phyloP scores from a whole-genome alignment of 768 basidiomycete genomes.

The Agaricus sinodeliciosus region DNA sequence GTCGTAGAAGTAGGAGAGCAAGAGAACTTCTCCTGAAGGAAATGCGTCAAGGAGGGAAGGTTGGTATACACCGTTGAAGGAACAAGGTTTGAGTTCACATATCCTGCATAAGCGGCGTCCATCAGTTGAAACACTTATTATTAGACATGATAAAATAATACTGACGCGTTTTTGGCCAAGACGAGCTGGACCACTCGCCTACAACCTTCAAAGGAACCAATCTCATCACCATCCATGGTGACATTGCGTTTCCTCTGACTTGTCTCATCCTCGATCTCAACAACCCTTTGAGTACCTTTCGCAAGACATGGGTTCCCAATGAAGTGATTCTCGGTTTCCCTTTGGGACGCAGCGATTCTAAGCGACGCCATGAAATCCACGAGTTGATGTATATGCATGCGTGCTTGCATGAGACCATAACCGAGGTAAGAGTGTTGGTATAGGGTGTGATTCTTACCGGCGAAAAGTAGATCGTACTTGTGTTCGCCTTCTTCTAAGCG shows the following conservation, averaged over 20 bases:
- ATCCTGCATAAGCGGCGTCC: slow-evolving; percentile 35
- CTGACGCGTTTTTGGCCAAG: slow-evolving; percentile 91
- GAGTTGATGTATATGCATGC: slow-evolving; percentile 79
- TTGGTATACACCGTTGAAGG: slow-evolving; percentile 97
- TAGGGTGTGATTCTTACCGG: slow-evolving; percentile 60
- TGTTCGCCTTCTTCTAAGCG: slow-evolving; percentile 75
- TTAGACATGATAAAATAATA: slow-evolving; percentile 15
- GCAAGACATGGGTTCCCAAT: slow-evolving; percentile 83
- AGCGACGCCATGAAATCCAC: slow-evolving; percentile 78
- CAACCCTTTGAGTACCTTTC: slow-evolving; percentile 49
- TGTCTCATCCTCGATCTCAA: slow-evolving; percentile 54
- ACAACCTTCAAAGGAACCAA: slow-evolving; percentile 85
- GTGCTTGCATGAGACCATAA: slow-evolving; percentile 88
- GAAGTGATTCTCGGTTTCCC: slow-evolving; percentile 10
- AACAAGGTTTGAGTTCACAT: slow-evolving; percentile 90
- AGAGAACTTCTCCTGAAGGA: slow-evolving; percentile 74
- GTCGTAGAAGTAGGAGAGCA: slow-evolving; percentile 99
- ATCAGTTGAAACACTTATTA: not conserved
- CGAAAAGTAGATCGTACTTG: slow-evolving; percentile 79
- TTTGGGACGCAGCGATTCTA: slow-evolving; percentile 16
- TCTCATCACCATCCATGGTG: slow-evolving; percentile 78
- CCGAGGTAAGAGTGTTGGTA: slow-evolving; percentile 99
- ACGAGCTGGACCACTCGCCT: slow-evolving; percentile 78
- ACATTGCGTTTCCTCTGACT: slow-evolving; percentile 46
- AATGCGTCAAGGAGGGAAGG: slow-evolving; percentile 88